A percentile compares a stretch with the other conserved stretches of the same genome.
Conservation (phyloP, 306 rosid genomes). For the Corylus avellana region DNA sequence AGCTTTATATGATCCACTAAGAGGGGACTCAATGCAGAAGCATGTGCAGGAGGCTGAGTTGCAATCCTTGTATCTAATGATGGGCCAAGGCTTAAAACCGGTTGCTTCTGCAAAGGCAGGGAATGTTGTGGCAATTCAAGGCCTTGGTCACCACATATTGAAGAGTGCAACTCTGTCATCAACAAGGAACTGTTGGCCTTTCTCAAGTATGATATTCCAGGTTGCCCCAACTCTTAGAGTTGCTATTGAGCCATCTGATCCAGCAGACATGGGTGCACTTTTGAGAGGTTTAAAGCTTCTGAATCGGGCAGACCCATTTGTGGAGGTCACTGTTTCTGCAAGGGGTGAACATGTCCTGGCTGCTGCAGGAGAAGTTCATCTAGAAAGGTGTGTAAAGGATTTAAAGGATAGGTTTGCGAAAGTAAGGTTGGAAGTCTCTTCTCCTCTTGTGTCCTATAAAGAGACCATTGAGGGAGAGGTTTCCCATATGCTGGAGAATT, state of each 20-base stretch:
- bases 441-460: conserved; percentile 81
- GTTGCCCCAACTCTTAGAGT: conserved; percentile 83
- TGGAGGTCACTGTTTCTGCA: conserved; percentile 75
- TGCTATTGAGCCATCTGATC: conserved; percentile 85
- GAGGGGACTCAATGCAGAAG: conserved; percentile 73
- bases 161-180: conserved; percentile 92
- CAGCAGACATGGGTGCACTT: conserved; percentile 73
- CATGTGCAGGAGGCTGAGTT: conserved; percentile 81
- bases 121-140: conserved; percentile 84
- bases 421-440: conserved; percentile 75
- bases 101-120: conserved; percentile 75
- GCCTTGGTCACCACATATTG: conserved; percentile 86
- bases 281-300: conserved; percentile 79
- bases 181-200: conserved; percentile 83
- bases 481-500: conserved; percentile 51
- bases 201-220: conserved; percentile 85
- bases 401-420: conserved; percentile 89
- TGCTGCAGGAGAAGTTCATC: conserved; percentile 96
- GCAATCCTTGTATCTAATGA: conserved; percentile 78
- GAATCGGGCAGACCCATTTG: conserved; percentile 89
- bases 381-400: conserved; percentile 88
- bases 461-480: conserved; percentile 82
- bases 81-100: conserved; percentile 87
- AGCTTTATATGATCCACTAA: conserved; percentile 80
- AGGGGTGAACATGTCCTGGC: conserved; percentile 87